Base-by-base conservation (phyloP, 768 basidiomycete species). In the Russula lepida region DNA sequence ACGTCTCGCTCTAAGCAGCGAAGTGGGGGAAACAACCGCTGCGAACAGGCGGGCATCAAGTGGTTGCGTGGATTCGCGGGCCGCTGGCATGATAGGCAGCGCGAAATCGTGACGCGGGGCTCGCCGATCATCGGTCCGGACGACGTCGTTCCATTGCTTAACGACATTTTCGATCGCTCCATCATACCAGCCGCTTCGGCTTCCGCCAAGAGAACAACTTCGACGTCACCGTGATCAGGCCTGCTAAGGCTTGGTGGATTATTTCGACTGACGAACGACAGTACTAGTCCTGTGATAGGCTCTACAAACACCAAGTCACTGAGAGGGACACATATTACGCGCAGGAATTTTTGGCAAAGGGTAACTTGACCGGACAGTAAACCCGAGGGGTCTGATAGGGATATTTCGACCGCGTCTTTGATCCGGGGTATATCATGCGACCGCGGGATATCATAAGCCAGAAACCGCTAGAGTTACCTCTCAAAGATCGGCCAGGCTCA, bases 111-210 rank as follows among this genome's bases (percentile, higher is more conserved):
- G 44, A 50, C 49, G 56, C 54, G 55, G 54, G 41, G 17, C 49
- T 46, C 41, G 51, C 43, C 60, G 50, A 51, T 35, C 60, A 57
- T 28, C 41, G 19, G 55, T 46, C 32, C 54, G 47, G 44, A 39
- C 53, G 25, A 39, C 30, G 28, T 55, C 33, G 11, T 43, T n/a
- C 27, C 21, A 52, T 32, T 47, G 50, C 41, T 27, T 46, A 37
- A 56, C 28, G 41, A 56, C 12, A 56, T 39, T 51, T 19, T 33
- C 33, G 39, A 43, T 44, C 30, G 30, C 19, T n/a, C 54, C 46
- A 47, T 37, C 11, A 57, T 32, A 25, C 9, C 25, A n/a, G 30
- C 17, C 19, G 48, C 39, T 28, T 52, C 57, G 30, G n/a, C 60
- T 56, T 56, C 25, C 41, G 32, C 35, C 12, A 25, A 39, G 25